phyloP scores from a whole-genome alignment of 108 stramenopile species.

The Stephanodiscus minutulus region DNA sequence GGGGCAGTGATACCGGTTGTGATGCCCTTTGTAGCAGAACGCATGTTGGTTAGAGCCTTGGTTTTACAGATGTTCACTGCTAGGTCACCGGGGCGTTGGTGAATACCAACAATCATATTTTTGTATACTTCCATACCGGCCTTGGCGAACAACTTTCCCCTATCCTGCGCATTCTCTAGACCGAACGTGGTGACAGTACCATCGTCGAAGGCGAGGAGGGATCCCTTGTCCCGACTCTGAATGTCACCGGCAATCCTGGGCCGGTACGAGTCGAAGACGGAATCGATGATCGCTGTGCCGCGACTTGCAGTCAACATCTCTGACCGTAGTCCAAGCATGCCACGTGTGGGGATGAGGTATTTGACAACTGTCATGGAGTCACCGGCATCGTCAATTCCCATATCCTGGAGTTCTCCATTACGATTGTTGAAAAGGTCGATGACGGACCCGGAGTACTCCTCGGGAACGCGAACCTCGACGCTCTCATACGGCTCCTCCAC shows the following conservation, averaged over 20 bases:
- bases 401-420: slow-evolving; percentile 94
- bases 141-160: slow-evolving; percentile 90
- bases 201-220: slow-evolving; percentile 92
- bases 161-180: slow-evolving; percentile 91
- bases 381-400: slow-evolving; percentile 86
- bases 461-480: slow-evolving; percentile 94
- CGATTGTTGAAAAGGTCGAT: slow-evolving; percentile 92
- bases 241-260: slow-evolving; percentile 86
- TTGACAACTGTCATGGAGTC: slow-evolving; percentile 86
- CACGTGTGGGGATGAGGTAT: slow-evolving; percentile 97
- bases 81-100: slow-evolving; percentile 97
- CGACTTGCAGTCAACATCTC: slow-evolving; percentile 91
- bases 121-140: slow-evolving; percentile 89
- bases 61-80: slow-evolving; percentile 97
- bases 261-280: slow-evolving; percentile 93
- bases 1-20: slow-evolving; percentile 90
- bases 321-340: slow-evolving; percentile 95
- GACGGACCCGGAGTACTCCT: slow-evolving; percentile 91
- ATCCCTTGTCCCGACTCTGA: slow-evolving; percentile 93
- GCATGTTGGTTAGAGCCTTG: slow-evolving; percentile 97
- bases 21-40: slow-evolving; percentile 95
- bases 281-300: slow-evolving; percentile 96
- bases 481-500: slow-evolving; percentile 94
- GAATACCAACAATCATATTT: slow-evolving; percentile 98
- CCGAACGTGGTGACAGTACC: slow-evolving; percentile 92